phyloP scores from a whole-genome alignment of 2,329 filamentous ascomycete genomes.

The Trichoderma oligosporum region DNA sequence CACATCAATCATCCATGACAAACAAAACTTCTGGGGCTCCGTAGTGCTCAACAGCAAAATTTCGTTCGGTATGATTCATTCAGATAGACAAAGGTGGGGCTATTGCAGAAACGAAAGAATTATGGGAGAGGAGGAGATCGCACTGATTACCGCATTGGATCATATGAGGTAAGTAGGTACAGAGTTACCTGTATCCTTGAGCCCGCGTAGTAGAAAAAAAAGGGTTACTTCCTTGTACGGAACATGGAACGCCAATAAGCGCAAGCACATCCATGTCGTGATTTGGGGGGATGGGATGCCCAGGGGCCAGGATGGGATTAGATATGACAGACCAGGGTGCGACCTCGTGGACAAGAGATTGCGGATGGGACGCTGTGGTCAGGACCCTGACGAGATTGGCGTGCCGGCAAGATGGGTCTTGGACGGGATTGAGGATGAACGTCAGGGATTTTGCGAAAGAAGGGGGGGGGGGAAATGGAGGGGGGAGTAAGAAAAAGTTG shows the following conservation, averaged over 20 bases:
- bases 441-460: slow-evolving; percentile 16
- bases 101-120: neutral
- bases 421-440: slow-evolving; percentile 18
- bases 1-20: no score
- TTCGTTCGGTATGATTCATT: slow-evolving; percentile 1
- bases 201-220: neutral
- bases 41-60: no score
- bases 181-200: slow-evolving; percentile 15
- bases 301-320: neutral
- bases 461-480: neutral
- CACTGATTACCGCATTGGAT: slow-evolving; percentile 21
- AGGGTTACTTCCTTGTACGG: no score
- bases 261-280: no score
- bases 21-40: no score
- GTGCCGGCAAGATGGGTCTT: slow-evolving; percentile 20
- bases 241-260: slow-evolving; percentile 11
- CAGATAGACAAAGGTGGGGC: neutral
- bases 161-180: slow-evolving; percentile 12
- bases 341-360: slow-evolving; percentile 21
- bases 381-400: slow-evolving; percentile 20
- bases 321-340: slow-evolving; percentile 17
- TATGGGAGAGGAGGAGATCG: slow-evolving; percentile 6
- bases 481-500: neutral
- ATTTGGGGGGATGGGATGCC: no score
- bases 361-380: slow-evolving; percentile 18